Base-by-base conservation (phyloP, 805 yeast genomes). In the Suhomyces faveliae region DNA sequence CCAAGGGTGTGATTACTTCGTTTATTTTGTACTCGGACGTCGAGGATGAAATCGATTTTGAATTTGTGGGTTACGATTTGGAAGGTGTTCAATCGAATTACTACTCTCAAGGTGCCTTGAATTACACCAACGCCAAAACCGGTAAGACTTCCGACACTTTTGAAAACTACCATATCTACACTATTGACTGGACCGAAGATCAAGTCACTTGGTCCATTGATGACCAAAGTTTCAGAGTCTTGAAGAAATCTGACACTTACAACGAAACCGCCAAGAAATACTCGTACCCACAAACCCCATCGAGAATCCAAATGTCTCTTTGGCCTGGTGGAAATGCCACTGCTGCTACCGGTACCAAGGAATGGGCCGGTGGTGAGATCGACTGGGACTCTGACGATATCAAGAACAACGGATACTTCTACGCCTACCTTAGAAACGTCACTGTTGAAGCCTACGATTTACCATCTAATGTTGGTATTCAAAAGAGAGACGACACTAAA, bases 31-130 rank as follows among this genome's bases (percentile, higher is more conserved):
- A 81, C 67, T 87, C 96, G 6, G 87, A 87, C 62, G 89, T 85
- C 37, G 83, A 87, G 74, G 97, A 90, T 73, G 97, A 91, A 76
- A 78, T 90, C 58, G 97, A 91, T 78, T 83, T 69, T 61, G 97
- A 91, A 72, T 85, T 83, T 56, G 85, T 89, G 53, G 98, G 98
- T 50, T 78, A 79, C 59, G 80, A 86, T 60, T 67, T 87, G 59
- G 75, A 77, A 25, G 63, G 67, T 19, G 87, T 83, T 1, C 91
- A 91, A 74, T 74, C 90, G 22, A 91, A 91, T 70, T 90, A 63
- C 76, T 91, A 87, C 73, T 83, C 80, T 64, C 83, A 85, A 63
- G 97, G 92, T 65, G 66, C 72, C 25, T 72, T 83, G 61, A 79
- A 87, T 73, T 87, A 82, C 66, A 74, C 83, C 27, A 85, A 87